A percentile compares a stretch with the other conserved stretches of the same genome.
phyloP scores from a whole-genome alignment of 2,329 filamentous ascomycete genomes.

The Pezicula rhizophila region DNA sequence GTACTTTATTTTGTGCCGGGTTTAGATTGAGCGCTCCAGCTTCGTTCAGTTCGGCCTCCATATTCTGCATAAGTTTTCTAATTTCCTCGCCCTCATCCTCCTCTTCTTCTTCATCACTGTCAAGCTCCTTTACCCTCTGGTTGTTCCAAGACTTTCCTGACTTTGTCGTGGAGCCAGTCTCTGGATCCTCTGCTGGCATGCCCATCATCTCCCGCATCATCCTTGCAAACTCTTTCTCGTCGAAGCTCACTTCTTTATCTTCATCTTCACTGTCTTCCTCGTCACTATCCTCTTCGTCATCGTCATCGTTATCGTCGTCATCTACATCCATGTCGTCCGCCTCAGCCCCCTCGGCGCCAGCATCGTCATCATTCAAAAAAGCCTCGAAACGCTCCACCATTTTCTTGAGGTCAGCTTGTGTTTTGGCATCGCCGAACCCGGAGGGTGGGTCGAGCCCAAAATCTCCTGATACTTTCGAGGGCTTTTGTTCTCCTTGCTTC shows the following conservation, averaged over 20 bases:
- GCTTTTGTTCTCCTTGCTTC: conserved; percentile 33
- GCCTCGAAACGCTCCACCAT: conserved; percentile 92
- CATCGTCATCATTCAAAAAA: conserved; percentile 81
- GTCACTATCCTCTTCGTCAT: conserved; percentile 45
- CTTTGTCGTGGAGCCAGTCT: conserved; percentile 1
- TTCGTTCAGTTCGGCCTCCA: conserved; percentile 67
- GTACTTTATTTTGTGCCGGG: conserved; percentile 26
- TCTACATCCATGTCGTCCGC: conserved; percentile 63
- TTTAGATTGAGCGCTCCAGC: conserved; percentile 60
- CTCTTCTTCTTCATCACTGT: conserved; percentile 30
- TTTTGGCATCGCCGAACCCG: conserved; percentile 58
- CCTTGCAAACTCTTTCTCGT: conserved; percentile 75
- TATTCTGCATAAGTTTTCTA: conserved; percentile 56
- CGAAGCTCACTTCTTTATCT: conserved; percentile 71
- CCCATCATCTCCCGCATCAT: conserved; percentile 96
- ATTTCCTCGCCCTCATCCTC: conserved; percentile 56
- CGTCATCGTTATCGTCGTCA: conserved; percentile 41
- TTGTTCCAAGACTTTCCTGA: conserved; percentile 4
- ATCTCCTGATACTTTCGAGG: conserved; percentile 11
- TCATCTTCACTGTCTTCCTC: conserved; percentile 54
- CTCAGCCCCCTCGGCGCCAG: conserved; percentile 73
- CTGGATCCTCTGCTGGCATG: conserved; percentile 34
- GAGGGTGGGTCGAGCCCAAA: conserved; percentile 24
- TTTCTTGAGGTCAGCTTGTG: conserved; percentile 74
- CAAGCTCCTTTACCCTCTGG: conserved; percentile 18